Percentiles rank a stretch among this genome's conserved stretches.
These are phyloP conservation scores for Picea mariana DNA, from an alignment of 83 land plant genomes.

Conservation along the genomic window DNA sequence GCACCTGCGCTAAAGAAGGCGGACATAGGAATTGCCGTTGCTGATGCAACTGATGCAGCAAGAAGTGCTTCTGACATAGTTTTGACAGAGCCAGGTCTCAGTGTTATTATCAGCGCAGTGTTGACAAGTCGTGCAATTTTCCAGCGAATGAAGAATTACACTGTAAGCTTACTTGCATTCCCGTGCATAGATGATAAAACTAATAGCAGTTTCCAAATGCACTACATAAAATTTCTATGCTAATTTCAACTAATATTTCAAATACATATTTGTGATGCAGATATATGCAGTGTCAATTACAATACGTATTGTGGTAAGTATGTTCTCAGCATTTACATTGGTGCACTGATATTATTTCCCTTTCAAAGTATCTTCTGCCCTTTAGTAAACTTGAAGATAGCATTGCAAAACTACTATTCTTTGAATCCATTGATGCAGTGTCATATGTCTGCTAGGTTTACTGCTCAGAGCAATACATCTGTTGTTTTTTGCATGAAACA, in stretches of 20 bases:
- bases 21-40: constrained; percentile 78
- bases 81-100: constrained; percentile 75
- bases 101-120: constrained; percentile 80
- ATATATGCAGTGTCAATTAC: constrained; percentile 88
- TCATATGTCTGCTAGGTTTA: background rate
- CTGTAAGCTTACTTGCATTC: constrained; percentile 25
- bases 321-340: constrained; percentile 4
- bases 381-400: background rate
- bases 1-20: constrained; percentile 83
- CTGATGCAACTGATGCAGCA: constrained; percentile 83
- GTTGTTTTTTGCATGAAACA: background rate
- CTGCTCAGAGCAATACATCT: too few relatives aligned
- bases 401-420: background rate
- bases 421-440: background rate
- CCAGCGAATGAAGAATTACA: constrained; percentile 80
- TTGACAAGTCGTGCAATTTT: constrained; percentile 78
- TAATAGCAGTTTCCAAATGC: too few relatives aligned
- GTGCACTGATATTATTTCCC: background rate
- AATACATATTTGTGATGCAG: constrained; percentile 32
- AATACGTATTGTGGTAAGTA: constrained; percentile 78
- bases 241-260: constrained; percentile 3
- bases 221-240: background rate
- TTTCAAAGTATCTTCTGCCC: background rate
- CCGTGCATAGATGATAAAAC: background rate
- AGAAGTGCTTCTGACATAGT: constrained; percentile 80